phyloP scores from a whole-genome alignment of 345 rosid genomes.

The Passiflora organensis region DNA sequence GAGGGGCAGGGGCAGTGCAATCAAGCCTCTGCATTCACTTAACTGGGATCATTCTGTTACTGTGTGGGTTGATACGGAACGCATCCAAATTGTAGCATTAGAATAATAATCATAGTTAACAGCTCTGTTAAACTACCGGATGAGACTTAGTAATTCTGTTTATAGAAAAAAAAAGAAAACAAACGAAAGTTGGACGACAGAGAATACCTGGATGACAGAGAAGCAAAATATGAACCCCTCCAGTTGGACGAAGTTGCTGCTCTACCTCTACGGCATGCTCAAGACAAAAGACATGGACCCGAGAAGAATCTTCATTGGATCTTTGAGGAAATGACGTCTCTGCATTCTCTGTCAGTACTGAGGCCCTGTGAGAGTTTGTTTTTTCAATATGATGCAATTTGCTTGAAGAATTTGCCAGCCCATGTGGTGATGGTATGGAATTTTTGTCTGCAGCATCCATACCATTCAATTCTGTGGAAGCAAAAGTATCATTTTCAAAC shows the following conservation, averaged over 20 bases:
- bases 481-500: conserved; percentile 29
- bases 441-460: conserved; percentile 23
- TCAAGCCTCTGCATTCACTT: too few relatives aligned
- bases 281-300: conserved; percentile 88
- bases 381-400: conserved; percentile 29
- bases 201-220: conserved; percentile 84
- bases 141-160: too few relatives aligned
- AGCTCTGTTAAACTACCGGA: too few relatives aligned
- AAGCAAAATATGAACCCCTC: conserved; percentile 73
- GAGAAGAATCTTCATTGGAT: conserved; percentile 72
- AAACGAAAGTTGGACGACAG: too few relatives aligned
- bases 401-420: conserved; percentile 26
- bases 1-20: too few relatives aligned
- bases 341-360: conserved; percentile 24
- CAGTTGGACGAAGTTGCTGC: conserved; percentile 65
- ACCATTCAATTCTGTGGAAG: conserved; percentile 26
- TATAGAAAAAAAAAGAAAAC: too few relatives aligned
- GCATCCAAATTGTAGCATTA: too few relatives aligned
- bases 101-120: too few relatives aligned
- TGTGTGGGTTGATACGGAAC: too few relatives aligned
- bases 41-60: too few relatives aligned
- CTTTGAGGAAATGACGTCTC: conserved; percentile 35
- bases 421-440: conserved; percentile 17
- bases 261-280: conserved; percentile 95
- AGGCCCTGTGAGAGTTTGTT: conserved; percentile 23